Evolutionary conservation across 805 yeast genomes (phyloP).

Genomic region (Ogataea thermomethanolica): DNA sequence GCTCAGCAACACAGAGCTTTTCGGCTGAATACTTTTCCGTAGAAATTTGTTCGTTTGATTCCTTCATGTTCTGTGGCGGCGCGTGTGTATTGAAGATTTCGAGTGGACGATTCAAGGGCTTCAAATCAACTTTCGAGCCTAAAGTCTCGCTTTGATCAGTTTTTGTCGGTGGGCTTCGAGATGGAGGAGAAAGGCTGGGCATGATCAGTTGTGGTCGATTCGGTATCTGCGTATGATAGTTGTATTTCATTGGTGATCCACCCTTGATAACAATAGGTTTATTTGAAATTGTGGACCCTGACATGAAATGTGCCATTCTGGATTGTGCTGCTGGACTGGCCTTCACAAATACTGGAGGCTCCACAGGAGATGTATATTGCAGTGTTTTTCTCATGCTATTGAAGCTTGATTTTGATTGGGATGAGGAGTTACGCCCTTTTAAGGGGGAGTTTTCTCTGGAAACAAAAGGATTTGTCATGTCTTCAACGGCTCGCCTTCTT

Average conservation of each 20-base stretch:
- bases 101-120: constrained; percentile 11
- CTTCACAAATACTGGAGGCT: constrained; percentile 18
- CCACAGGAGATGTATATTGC: constrained; percentile 6
- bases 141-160: background rate
- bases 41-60: too few species aligned
- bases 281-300: constrained; percentile 23
- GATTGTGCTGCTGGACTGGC: background rate
- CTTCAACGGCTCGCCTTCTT: constrained; percentile 14
- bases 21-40: too few species aligned
- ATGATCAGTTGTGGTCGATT: constrained; percentile 7
- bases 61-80: too few species aligned
- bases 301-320: constrained; percentile 6
- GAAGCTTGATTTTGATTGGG: background rate
- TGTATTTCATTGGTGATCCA: constrained; percentile 26
- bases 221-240: constrained; percentile 4
- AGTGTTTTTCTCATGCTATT: background rate
- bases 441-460: constrained; percentile 24
- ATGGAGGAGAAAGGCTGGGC: constrained; percentile 9
- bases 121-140: constrained; percentile 2
- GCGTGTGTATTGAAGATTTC: background rate
- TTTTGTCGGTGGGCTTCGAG: constrained; percentile 3
- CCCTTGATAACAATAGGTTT: constrained; percentile 29
- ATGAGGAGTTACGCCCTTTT: constrained; percentile 2
- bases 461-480: constrained; percentile 27
- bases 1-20: constrained; percentile 21